Conservation (phyloP, 768 basidiomycete genomes). For the Naematelia aurantialba region DNA sequence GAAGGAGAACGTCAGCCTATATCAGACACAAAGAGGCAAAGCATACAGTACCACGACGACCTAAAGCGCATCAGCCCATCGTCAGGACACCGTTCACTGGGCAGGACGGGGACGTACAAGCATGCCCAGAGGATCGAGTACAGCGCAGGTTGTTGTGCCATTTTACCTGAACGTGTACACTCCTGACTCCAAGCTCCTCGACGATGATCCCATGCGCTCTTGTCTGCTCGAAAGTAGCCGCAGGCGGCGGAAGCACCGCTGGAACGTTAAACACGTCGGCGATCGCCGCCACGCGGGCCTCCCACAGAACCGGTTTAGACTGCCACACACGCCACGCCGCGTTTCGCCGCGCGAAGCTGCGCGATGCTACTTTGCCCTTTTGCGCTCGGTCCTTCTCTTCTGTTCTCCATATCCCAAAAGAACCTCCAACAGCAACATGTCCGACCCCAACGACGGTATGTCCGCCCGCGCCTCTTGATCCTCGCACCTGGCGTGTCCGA, state of each 20-base stretch:
- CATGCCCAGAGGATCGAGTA: conserved; percentile 41
- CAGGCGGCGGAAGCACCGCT: too few species aligned
- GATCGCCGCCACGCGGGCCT: not conserved
- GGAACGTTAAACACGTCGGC: too few species aligned
- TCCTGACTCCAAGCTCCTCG: too few species aligned
- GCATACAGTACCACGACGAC: conserved; percentile 49
- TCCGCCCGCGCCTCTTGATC: conserved; percentile 12
- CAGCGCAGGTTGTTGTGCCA: conserved; percentile 18
- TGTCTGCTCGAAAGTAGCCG: too few species aligned
- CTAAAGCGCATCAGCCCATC: too few species aligned
- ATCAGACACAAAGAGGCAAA: not conserved
- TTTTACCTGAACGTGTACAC: not conserved
- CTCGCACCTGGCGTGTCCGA: not conserved
- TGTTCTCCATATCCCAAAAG: not conserved
- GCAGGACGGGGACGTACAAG: conserved; percentile 35
- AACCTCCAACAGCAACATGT: conserved; percentile 31
- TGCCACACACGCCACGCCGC: not conserved
- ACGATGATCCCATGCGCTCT: too few species aligned
- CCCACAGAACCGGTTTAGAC: not conserved
- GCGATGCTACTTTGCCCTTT: not conserved
- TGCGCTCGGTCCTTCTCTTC: not conserved
- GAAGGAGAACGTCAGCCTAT: too few species aligned
- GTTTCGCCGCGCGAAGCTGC: not conserved
- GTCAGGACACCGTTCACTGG: too few species aligned
- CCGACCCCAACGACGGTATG: conserved; percentile 50